A percentile compares a stretch with the other conserved stretches of the same genome.
Evolutionary conservation across 495 filamentous ascomycete species (phyloP).

Genomic region (Podospora sp.): DNA sequence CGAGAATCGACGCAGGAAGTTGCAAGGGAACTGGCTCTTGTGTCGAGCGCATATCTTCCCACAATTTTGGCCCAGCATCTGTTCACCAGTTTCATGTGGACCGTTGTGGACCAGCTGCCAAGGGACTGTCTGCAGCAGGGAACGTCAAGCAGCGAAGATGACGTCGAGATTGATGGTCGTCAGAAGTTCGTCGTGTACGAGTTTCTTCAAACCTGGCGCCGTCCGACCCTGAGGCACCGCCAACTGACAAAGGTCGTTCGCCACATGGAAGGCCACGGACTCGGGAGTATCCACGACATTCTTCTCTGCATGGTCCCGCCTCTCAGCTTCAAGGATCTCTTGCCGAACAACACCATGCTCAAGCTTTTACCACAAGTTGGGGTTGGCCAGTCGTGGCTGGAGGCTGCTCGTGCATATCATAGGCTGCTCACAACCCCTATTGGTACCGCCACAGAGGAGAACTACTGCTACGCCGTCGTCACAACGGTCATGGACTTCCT

Average conservation of each 20-base stretch:
- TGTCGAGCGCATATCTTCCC: background rate
- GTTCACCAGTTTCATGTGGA: conserved; percentile 10
- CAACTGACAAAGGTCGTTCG: conserved; percentile 3
- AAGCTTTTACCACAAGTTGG: background rate
- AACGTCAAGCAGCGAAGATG: background rate
- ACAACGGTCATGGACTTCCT: conserved; percentile 1
- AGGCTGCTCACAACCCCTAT: background rate
- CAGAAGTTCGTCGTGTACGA: background rate
- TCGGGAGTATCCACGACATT: background rate
- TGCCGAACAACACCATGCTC: conserved; percentile 4
- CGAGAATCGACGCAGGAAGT: too few species aligned
- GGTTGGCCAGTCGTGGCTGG: background rate
- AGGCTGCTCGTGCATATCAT: background rate
- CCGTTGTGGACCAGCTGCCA: background rate
- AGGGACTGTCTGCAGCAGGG: conserved; percentile 1
- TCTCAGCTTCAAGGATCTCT: background rate
- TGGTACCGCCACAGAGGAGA: background rate
- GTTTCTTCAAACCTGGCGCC: background rate
- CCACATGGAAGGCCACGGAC: background rate
- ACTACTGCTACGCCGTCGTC: background rate
- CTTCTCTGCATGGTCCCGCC: background rate
- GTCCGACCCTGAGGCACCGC: background rate
- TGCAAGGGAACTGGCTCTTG: too few species aligned
- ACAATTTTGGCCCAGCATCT: conserved; percentile 4
- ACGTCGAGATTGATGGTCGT: conserved; percentile 9